A percentile compares a stretch with the other conserved stretches of the same genome.
Evolutionary conservation across 2,329 filamentous ascomycete species (phyloP).

Genomic region (Cladosporium oxysporum): DNA sequence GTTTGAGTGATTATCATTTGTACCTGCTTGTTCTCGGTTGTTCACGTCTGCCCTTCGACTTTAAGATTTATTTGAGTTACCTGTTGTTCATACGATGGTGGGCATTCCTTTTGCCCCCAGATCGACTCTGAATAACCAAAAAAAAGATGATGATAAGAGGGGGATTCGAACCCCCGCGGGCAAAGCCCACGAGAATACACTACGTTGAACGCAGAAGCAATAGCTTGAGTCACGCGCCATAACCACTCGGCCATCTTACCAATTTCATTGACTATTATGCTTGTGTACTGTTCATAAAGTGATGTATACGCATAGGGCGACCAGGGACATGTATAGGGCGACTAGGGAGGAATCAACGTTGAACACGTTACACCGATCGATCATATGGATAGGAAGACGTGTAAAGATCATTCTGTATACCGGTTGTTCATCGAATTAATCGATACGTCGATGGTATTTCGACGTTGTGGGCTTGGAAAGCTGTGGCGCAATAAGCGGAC

Average conservation of each 20-base stretch:
- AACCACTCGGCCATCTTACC: conserved; percentile 30
- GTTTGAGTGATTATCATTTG: neutral
- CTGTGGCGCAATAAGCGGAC: neutral
- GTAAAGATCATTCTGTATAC: neutral
- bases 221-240: conserved; percentile 39
- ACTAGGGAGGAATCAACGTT: neutral
- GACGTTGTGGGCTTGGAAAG: neutral
- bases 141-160: neutral
- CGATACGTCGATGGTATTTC: neutral
- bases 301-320: neutral
- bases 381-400: neutral
- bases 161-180: conserved; percentile 38
- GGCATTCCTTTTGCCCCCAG: neutral
- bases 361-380: neutral
- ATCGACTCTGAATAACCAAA: neutral
- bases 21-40: conserved; percentile 17
- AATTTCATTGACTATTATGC: neutral
- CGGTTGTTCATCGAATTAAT: neutral
- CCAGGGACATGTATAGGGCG: neutral
- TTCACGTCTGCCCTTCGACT: neutral
- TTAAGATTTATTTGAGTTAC: neutral
- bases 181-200: conserved; percentile 37
- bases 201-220: conserved; percentile 27
- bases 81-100: neutral
- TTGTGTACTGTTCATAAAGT: too few relatives aligned